These are phyloP conservation scores for Diaporthe ampelina DNA, from an alignment of 2,329 filamentous ascomycete species.

Conservation along the genomic window DNA sequence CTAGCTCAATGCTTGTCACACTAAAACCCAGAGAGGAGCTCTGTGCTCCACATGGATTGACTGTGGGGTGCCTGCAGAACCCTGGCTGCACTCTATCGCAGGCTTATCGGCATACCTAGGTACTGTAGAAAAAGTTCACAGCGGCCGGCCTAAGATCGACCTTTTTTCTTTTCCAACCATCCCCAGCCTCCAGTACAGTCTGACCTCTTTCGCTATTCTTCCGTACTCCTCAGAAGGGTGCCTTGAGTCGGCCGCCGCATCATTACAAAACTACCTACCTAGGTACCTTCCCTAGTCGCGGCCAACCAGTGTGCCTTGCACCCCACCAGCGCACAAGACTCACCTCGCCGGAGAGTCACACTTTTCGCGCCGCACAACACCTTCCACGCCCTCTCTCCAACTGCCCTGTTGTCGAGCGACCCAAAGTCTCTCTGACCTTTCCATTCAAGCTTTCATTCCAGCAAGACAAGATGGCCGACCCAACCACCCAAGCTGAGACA, in stretches of 20 bases:
- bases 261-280: background rate
- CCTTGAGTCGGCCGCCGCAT: background rate
- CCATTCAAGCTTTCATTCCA: conserved; percentile 17
- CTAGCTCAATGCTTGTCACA: background rate
- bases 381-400: background rate
- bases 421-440: background rate
- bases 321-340: conserved; percentile 21
- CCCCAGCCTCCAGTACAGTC: conserved; percentile 5
- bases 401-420: background rate
- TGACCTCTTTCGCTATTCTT: background rate
- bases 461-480: conserved; percentile 44
- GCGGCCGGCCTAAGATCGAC: background rate
- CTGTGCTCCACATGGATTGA: conserved; percentile 12
- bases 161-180: conserved; percentile 11
- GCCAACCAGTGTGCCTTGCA: background rate
- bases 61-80: conserved; percentile 3
- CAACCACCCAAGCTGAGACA: conserved; percentile 44
- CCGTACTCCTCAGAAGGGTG: background rate
- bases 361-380: background rate
- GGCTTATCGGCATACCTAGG: conserved; percentile 12
- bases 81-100: conserved; percentile 20
- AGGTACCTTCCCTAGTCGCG: background rate
- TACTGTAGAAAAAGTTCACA: conserved; percentile 34
- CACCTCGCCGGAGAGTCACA: conserved; percentile 24
- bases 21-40: conserved; percentile 1